A percentile compares a stretch with the other conserved stretches of the same genome.
phyloP scores from a whole-genome alignment of 805 yeast species.

The Candida krabiensis region DNA sequence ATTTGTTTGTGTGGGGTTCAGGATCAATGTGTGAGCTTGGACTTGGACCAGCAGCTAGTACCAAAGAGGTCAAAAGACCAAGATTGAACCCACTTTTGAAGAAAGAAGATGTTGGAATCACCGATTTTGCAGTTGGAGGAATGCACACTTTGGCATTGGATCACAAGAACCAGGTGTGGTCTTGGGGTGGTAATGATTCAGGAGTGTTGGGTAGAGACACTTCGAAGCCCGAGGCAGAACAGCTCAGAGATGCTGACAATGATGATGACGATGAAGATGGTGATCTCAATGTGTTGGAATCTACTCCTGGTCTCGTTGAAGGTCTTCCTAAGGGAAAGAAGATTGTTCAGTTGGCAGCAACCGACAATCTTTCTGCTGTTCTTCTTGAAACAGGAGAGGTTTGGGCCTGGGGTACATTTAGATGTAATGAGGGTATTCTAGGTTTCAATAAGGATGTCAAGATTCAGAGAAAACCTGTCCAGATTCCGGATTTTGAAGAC shows the following conservation, averaged over 20 bases:
- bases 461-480: conserved; percentile 67
- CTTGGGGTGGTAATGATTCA: conserved; percentile 97
- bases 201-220: conserved; percentile 90
- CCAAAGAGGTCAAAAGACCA: conserved; percentile 94
- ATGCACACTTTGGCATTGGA: conserved; percentile 91
- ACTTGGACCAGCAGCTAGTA: conserved; percentile 89
- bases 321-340: conserved; percentile 56
- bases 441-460: conserved; percentile 71
- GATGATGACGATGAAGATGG: conserved; percentile 70
- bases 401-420: conserved; percentile 97
- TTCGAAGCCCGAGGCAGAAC: conserved; percentile 56
- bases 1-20: conserved; percentile 91
- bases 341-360: conserved; percentile 82
- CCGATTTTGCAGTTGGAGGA: conserved; percentile 92
- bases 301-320: conserved; percentile 82
- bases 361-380: conserved; percentile 87
- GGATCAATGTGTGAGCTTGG: conserved; percentile 98
- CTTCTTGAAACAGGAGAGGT: conserved; percentile 81
- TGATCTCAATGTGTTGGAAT: conserved; percentile 83
- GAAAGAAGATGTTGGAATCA: conserved; percentile 64
- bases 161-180: conserved; percentile 77
- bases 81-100: conserved; percentile 79
- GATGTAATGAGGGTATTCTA: conserved; percentile 87
- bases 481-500: conserved; percentile 58
- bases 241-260: conserved; percentile 65